Conservation (phyloP, 176 grass and related monocot species). For the Triticum urartu region DNA sequence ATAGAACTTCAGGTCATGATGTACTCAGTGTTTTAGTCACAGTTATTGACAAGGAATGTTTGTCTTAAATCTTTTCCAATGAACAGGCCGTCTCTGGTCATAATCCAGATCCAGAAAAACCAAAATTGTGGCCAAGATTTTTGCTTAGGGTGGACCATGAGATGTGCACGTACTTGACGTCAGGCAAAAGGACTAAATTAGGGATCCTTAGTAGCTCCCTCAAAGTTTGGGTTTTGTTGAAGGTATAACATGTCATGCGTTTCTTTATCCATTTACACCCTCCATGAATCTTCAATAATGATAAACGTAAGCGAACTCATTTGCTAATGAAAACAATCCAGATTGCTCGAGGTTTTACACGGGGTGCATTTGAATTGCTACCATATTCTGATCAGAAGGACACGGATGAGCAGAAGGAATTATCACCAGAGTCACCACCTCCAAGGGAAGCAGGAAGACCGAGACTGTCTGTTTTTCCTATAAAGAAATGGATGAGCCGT, state of each 20-base stretch:
- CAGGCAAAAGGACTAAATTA: constrained; percentile 75
- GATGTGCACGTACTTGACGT: constrained; percentile 85
- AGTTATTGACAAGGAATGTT: constrained; percentile 6
- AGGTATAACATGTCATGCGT: constrained; percentile 47
- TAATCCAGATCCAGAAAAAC: constrained; percentile 53
- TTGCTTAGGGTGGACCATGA: constrained; percentile 71
- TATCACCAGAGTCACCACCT: constrained; percentile 23
- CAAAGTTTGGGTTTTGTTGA: constrained; percentile 88
- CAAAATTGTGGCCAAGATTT: constrained; percentile 85
- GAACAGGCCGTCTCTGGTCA: constrained; percentile 58
- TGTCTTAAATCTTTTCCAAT: constrained; percentile 38
- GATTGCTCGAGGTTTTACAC: constrained; percentile 62
- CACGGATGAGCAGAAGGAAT: constrained; percentile 51
- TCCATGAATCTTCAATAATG: not conserved
- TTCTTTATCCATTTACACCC: not conserved
- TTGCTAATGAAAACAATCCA: constrained; percentile 30
- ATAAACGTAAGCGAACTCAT: not conserved
- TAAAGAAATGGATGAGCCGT: constrained; percentile 80
- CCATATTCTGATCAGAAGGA: constrained; percentile 60
- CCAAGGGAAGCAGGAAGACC: constrained; percentile 34
- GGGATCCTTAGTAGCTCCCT: constrained; percentile 77
- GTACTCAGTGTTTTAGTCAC: not conserved
- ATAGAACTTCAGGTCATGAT: not conserved
- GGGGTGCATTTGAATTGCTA: constrained; percentile 68
- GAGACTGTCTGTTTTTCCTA: constrained; percentile 68